Evolutionary conservation across 352 stramenopile species (phyloP), one percentile per base, ranked within the genome.

Genomic region (Phytopythium cucurbitacearum): DNA sequence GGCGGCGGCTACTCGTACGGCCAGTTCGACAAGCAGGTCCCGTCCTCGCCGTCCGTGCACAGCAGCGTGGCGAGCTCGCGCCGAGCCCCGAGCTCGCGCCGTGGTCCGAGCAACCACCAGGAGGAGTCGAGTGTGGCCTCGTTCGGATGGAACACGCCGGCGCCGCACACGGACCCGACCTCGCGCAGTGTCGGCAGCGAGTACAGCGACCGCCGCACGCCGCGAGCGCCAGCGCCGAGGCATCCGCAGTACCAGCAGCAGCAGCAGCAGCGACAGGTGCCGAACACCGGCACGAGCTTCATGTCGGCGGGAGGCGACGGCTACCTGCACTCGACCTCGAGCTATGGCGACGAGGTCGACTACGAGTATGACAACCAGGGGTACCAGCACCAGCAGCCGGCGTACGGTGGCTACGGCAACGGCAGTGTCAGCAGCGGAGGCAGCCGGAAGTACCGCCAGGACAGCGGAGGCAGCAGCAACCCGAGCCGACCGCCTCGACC

Each of bases 1-100:
- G 59, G 60, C 2, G 60, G 50, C 37, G 67, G 64, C 10, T 68
- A 73, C 16, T 54, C 66, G 15, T 73, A 69, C 44, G 57, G 59
- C 7, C 50, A 58, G 21, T 70, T 64, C 54, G 44, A 55, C 9
- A 56, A 36, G 48, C 56, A 69, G 11, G 32, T 39, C 3, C 43
- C 36, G 0, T 67, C 50, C 13, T 70, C 66, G 13, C 40, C 53
- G 35, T 63, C 52, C 2, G 43, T 44, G 1, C 54, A 46, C 15
- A 49, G 36, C 41, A 58, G 5, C 15, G 16, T n/a, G 5, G 16
- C 46, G 13, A 51, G n/a, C 13, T 8, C 11, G 35, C 21, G 21
- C 21, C 21, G 21, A 28, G 33, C 47, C 4, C 8, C 34, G 35
- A 53, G 5, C 35, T 34, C 35, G 12, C 47, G 35, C 15, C 47